phyloP scores from a whole-genome alignment of 352 stramenopile genomes.

The Phytophthora rubi region DNA sequence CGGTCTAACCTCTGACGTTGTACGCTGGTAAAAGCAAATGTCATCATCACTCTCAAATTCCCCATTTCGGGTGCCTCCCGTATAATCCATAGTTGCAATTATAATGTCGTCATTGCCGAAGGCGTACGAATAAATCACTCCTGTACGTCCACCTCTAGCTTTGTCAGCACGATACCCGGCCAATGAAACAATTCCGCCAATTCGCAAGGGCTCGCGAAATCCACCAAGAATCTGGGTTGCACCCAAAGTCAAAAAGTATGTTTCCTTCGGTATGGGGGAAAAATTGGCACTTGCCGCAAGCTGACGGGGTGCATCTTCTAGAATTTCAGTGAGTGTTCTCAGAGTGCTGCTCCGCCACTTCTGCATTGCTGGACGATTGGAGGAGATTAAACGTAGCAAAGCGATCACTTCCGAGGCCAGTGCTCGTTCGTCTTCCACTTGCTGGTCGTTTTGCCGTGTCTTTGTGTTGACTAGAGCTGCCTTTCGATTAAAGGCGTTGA shows the following conservation, averaged over 20 bases:
- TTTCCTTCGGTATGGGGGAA: neutral
- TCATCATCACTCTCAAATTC: conserved; percentile 26
- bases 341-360: conserved; percentile 41
- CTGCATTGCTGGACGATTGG: conserved; percentile 14
- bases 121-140: conserved; percentile 43
- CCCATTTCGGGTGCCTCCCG: conserved; percentile 7
- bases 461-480: conserved; percentile 15
- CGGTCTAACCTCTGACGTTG: conserved; percentile 34
- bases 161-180: conserved; percentile 27
- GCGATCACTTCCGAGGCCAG: conserved; percentile 53
- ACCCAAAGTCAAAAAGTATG: conserved; percentile 51
- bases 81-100: conserved; percentile 21
- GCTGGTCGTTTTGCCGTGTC: neutral
- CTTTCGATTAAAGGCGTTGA: conserved; percentile 56
- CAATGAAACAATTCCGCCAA: conserved; percentile 45
- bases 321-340: conserved; percentile 33
- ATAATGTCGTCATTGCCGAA: conserved; percentile 48
- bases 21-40: conserved; percentile 32
- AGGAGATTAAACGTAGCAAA: conserved; percentile 36
- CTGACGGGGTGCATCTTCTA: conserved; percentile 29
- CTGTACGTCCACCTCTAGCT: conserved; percentile 20
- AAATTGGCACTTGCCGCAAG: conserved; percentile 16
- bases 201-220: conserved; percentile 48
- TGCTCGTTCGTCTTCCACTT: conserved; percentile 33
- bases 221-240: conserved; percentile 54